Evolutionary conservation across 371 early-diverging fungal species (phyloP), one percentile per base, ranked within the genome.

Genomic region (Mortierella sp.): DNA sequence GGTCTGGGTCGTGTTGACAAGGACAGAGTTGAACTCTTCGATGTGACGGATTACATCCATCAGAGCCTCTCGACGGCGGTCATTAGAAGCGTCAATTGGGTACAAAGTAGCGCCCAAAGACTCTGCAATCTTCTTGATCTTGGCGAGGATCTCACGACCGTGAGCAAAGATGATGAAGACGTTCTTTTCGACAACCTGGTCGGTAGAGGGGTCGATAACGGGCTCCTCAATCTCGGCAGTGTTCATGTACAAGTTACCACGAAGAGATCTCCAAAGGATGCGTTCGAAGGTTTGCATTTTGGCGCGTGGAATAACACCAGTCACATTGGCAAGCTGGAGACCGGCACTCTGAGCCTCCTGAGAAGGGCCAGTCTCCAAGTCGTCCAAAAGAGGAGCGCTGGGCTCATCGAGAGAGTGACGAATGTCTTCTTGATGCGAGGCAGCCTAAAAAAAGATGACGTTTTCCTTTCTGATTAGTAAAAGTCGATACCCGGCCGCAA

Each of bases 131-230:
- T 97, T 98, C 66, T 89, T 91, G 71, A 97, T 96, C 83, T 97
- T 97, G 77, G 90, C 88, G 45, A 97, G 87, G 70, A 97, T 89
- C 79, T 96, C 95, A 62, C 88, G 89, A 72, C 99, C 99, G 78
- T 98, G 98, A 40, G 97, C 97, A 90, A 98, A 99, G 80, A 98
- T 96, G 73, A 96, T 92, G 84, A 99, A 98, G 14, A 96, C 98
- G 75, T 94, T 96, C 90, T 98, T 99, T 63, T 94, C 91, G 11
- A 97, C 91, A 0, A 89, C 79, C 73, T 94, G 94, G 69, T 97
- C 98, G 3, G 92, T 93, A 55, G 83, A 84, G 3, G 97, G 96
- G 75, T 98, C 97, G 26, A 90, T 86, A 72, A 97, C 94, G 11
- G 92, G 90, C 73, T 98, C 98, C 64, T 95, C 95, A 71, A 97